Evolutionary conservation across 2,329 filamentous ascomycete genomes (phyloP), one percentile per base, ranked within the genome.

Genomic region (Chaetoscypha palmicola): DNA sequence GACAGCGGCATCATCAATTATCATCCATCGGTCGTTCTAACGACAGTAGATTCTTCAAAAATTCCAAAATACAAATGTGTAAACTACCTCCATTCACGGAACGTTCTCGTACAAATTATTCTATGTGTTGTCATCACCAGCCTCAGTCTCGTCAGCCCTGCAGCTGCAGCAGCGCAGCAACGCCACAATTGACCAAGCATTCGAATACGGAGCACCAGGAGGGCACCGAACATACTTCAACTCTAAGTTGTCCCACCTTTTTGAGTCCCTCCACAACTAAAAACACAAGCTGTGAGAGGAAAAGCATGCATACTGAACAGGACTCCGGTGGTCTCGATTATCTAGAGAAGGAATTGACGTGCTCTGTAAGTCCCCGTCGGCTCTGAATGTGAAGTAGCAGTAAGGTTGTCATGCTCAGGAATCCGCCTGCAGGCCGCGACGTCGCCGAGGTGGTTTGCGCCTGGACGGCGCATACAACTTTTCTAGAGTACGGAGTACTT

Each of bases 311-410:
- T n/a, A 77, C 77, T 73, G 72, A 72, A 58, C 63, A 69, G n/a
- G n/a, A n/a, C n/a, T n/a, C n/a, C n/a, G n/a, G n/a, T n/a, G n/a
- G n/a, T n/a, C n/a, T n/a, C n/a, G n/a, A n/a, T n/a, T n/a, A 94
- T 65, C 73, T 96, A 57, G 92, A 96, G 69, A 91, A 83, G 66
- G 92, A 98, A 76, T 72, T 97, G 68, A 90, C 84, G 42, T 97
- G 91, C 71, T 94, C 91, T 63, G 90, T 95, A 76, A 69, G 85
- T 78, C 16, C 4, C 17, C 5, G 9, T 8, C n/a, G 12, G 38
- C 21, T 19, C 17, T 33, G n/a, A n/a, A n/a, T n/a, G n/a, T n/a
- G n/a, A n/a, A n/a, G n/a, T n/a, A n/a, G n/a, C n/a, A n/a, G n/a
- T n/a, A n/a, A n/a, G n/a, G n/a, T n/a, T n/a, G n/a, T n/a, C n/a